Base-by-base conservation (phyloP, 257 asterid species). In the Nyctanthes arbortristis region DNA sequence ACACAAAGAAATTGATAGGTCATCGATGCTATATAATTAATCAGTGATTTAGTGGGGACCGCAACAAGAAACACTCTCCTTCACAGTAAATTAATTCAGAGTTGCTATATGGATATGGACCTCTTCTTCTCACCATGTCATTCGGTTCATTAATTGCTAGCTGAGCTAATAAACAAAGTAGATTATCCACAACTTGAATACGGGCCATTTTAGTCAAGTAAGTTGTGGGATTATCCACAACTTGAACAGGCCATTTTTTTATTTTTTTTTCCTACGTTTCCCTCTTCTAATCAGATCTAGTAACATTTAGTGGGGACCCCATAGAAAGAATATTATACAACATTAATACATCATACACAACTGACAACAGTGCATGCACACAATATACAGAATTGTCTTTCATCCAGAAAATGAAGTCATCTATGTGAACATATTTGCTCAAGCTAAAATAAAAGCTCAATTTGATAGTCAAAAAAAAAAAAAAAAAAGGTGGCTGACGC, bases 301-400 rank as follows among this genome's bases (percentile, higher is more conserved):
- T 52, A 31, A 20, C 30, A 52, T 22, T 52, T 22, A 52, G 31
- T 52, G 31, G n/a, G 31, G 31, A 52, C n/a, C 31, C n/a, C 14
- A 52, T 7, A 8, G 10, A 13, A 8, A 52, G 2, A 3, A 52
- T 8, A 52, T 52, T 45, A 22, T 52, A 52, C 10, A 8, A n/a
- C n/a, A n/a, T n/a, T n/a, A n/a, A 52, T 47, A 47, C n/a, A 52
- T 8, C 31, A 52, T 4, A 52, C 59, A 33, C 32, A 58, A 25
- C 45, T 47, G 20, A 63, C 20, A 16, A 5, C 65, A 60, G 61
- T 65, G 61, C 62, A 73, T 52, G 64, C 67, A 72, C 66, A 59
- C 84, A 66, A 74, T 81, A 65, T 34, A 78, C 66, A 81, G 81
- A 79, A 80, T 78, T 79, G 74, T 71, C 65, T 34, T n/a, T 60